Conservation (phyloP, 495 filamentous ascomycete genomes). For the Cercophora samala region DNA sequence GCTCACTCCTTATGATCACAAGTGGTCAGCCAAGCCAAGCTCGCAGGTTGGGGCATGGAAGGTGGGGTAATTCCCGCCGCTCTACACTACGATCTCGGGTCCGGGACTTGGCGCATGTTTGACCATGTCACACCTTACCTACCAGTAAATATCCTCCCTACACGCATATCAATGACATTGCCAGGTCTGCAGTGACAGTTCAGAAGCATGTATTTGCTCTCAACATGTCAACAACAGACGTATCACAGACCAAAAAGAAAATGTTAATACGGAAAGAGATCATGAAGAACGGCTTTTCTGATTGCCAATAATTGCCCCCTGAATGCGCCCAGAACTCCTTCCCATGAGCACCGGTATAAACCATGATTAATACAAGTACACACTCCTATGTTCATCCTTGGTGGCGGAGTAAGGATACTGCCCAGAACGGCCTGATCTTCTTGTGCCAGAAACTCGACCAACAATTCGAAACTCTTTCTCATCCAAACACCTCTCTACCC, state of each 20-base stretch:
- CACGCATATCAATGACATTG: background rate
- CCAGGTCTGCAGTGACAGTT: background rate
- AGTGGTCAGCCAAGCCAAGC: conserved; percentile 5
- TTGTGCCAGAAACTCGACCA: background rate
- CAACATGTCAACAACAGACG: background rate
- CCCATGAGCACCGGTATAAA: background rate
- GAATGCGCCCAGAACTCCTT: background rate
- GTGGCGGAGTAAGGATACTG: too few relatives aligned
- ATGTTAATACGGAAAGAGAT: background rate
- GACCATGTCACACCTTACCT: background rate
- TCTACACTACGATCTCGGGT: conserved; percentile 7
- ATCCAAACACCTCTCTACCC: background rate
- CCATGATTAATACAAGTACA: background rate
- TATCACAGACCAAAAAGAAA: background rate
- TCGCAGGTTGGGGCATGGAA: background rate
- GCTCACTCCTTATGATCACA: background rate
- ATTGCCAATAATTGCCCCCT: background rate
- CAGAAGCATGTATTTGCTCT: background rate
- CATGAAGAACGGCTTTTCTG: background rate
- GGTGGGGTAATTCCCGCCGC: conserved; percentile 16
- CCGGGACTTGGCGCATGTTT: background rate
- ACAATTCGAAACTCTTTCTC: background rate
- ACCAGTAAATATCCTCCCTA: background rate
- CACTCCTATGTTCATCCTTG: background rate
- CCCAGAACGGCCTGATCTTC: background rate